Evolutionary conservation across 352 stramenopile genomes (phyloP).

Genomic region (Phytophthora megakarya): DNA sequence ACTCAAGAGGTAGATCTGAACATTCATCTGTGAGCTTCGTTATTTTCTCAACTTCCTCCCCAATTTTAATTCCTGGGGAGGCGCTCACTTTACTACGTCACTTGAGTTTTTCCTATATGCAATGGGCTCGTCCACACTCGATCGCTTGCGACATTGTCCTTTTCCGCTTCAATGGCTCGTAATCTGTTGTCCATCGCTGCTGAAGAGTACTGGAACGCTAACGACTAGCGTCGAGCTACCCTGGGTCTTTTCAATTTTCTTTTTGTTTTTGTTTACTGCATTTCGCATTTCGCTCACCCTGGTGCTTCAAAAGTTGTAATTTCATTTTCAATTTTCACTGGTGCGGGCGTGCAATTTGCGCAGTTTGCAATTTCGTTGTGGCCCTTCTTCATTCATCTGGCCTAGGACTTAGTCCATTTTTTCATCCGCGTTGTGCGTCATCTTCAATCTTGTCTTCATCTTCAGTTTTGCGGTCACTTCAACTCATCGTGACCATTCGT

Average conservation of each 20-base stretch:
- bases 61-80: conserved; percentile 44
- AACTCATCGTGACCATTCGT: conserved; percentile 39
- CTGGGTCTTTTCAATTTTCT: conserved; percentile 38
- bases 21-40: conserved; percentile 49
- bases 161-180: conserved; percentile 14
- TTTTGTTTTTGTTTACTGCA: conserved; percentile 40
- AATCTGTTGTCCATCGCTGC: conserved; percentile 11
- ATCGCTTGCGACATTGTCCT: conserved; percentile 17
- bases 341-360: conserved; percentile 33
- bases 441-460: conserved; percentile 31
- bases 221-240: conserved; percentile 23
- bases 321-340: conserved; percentile 46
- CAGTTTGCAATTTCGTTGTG: conserved; percentile 41
- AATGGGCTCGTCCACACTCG: conserved; percentile 21
- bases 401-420: conserved; percentile 30
- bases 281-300: conserved; percentile 40
- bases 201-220: conserved; percentile 25
- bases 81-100: conserved; percentile 49
- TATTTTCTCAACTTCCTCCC: conserved; percentile 45
- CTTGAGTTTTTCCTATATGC: conserved; percentile 49
- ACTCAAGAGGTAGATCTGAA: conserved; percentile 18
- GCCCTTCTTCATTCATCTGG: conserved; percentile 41
- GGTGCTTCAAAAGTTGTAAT: conserved; percentile 52
- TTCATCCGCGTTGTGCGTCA: conserved; percentile 32
- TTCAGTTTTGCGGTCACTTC: conserved; percentile 41